phyloP scores from a whole-genome alignment of 1,139 yeast genomes.

The Kodamaea ohmeri region DNA sequence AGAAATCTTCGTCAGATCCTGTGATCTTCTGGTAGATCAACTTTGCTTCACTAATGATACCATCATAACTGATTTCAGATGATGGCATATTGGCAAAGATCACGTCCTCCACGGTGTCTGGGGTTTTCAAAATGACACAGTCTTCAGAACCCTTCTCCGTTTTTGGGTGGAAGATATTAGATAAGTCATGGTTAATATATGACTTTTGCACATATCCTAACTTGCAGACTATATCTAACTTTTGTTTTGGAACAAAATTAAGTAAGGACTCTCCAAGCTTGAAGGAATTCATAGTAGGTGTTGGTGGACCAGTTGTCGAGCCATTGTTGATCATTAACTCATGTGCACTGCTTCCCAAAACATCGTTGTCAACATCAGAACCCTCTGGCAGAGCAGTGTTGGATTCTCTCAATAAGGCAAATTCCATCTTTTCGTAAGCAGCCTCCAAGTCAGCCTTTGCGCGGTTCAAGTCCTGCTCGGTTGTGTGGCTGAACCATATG shows the following conservation, averaged over 20 bases:
- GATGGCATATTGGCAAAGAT: slow-evolving; percentile 74
- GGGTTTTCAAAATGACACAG: slow-evolving; percentile 32
- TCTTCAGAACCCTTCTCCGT: slow-evolving; percentile 20
- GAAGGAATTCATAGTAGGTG: slow-evolving; percentile 73
- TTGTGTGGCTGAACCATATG: slow-evolving; percentile 84
- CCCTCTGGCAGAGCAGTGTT: slow-evolving; percentile 25
- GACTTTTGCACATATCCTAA: slow-evolving; percentile 78
- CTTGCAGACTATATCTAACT: slow-evolving; percentile 73
- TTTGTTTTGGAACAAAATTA: slow-evolving; percentile 79
- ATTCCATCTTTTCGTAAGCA: slow-evolving; percentile 78
- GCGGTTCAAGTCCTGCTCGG: slow-evolving; percentile 59
- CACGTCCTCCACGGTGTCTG: slow-evolving; percentile 36
- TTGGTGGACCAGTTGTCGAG: slow-evolving; percentile 12
- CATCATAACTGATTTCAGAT: slow-evolving; percentile 86
- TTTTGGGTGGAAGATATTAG: slow-evolving; percentile 36
- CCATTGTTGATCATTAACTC: slow-evolving; percentile 61
- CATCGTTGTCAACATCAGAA: slow-evolving; percentile 48
- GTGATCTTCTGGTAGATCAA: slow-evolving; percentile 71
- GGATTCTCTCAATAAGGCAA: slow-evolving; percentile 75
- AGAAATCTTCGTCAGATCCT: slow-evolving; percentile 92
- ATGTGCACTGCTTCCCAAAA: slow-evolving; percentile 46
- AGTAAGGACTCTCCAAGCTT: slow-evolving; percentile 82
- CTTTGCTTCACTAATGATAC: slow-evolving; percentile 79
- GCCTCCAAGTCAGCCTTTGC: slow-evolving; percentile 79
- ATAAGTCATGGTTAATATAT: slow-evolving; percentile 42